Conservation (phyloP, 2,329 filamentous ascomycete genomes). For the Colletotrichum sp. region DNA sequence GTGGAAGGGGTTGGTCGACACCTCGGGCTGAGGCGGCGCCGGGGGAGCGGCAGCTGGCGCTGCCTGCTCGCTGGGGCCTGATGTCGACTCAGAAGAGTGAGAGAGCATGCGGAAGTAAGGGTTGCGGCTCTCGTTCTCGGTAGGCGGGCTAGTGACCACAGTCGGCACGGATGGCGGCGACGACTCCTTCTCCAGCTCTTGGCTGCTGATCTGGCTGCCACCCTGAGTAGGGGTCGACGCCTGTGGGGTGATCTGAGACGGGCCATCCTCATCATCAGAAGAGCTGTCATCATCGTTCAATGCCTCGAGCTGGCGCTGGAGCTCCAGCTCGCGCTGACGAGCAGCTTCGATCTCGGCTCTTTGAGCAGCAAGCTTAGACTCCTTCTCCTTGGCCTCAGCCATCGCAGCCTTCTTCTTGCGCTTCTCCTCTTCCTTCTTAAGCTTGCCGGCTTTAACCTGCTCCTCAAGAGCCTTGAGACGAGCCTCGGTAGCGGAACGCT, state of each 20-base stretch:
- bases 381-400: conserved; percentile 87
- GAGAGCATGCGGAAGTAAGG: conserved; percentile 93
- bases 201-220: conserved; percentile 56
- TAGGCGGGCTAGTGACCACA: conserved; percentile 57
- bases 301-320: conserved; percentile 84
- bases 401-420: conserved; percentile 87
- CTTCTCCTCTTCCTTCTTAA: conserved; percentile 97
- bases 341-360: conserved; percentile 92
- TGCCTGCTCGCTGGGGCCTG: conserved; percentile 45
- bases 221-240: conserved; percentile 62
- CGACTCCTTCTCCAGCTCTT: conserved; percentile 58
- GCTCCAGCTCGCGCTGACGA: conserved; percentile 85
- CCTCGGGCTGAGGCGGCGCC: conserved; percentile 47
- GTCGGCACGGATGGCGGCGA: conserved; percentile 55
- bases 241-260: conserved; percentile 70
- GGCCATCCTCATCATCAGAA: conserved; percentile 80
- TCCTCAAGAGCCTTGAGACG: conserved; percentile 91
- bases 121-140: conserved; percentile 84
- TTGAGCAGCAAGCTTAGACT: conserved; percentile 81
- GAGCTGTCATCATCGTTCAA: conserved; percentile 77
- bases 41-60: conserved; percentile 48
- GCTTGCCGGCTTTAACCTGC: conserved; percentile 89
- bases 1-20: conserved; percentile 96
- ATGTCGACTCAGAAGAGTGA: conserved; percentile 64
- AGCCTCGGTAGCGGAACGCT: conserved; percentile 81